Evolutionary conservation across 2,329 filamentous ascomycete genomes (phyloP), one percentile per base, ranked within the genome.

Genomic region (Pseudodiploospora longispora): DNA sequence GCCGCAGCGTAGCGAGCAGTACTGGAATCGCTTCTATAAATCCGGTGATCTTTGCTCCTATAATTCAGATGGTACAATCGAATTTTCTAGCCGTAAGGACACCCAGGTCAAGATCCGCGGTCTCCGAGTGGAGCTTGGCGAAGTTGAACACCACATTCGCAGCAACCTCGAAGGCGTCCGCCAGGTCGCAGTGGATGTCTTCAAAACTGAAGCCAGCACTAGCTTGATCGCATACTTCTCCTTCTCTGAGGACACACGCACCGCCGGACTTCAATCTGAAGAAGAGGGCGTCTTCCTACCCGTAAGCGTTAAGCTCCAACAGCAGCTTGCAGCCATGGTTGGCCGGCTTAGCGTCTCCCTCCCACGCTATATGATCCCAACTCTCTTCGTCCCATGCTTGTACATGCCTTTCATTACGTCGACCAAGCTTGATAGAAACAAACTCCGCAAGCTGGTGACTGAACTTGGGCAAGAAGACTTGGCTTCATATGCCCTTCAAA

Each of bases 401-500:
- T 19, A 19, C 19, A 19, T 19, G 19, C 19, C 19, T 19, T 19
- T 19, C 19, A 19, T 19, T 30, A 30, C 43, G 2, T 44, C 43
- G 5, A 36, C 43, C 10, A 50, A 49, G 33, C n/a, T 44, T 10
- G 48, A 49, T 27, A 38, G 47, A 30, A 44, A 30, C 6, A 48
- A 34, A 28, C 41, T 47, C 10, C 39, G 32, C 29, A 9, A 31
- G 3, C 10, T 35, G 40, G 42, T 40, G 6, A 3, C 36, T n/a
- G n/a, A 9, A 2, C 44, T 46, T 6, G 33, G 30, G 9, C 41
- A 39, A 7, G 38, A 45, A 3, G 46, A 50, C 10, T 43, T 53
- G n/a, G 44, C 41, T 9, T 27, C 41, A 28, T 50, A 54, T 38
- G 49, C 53, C 3, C 51, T 56, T 4, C 55, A 59, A 38, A 39